These are phyloP conservation scores for Teratosphaeriaceae sp. DNA, from an alignment of 2,329 filamentous ascomycete genomes.

Conservation along the genomic window DNA sequence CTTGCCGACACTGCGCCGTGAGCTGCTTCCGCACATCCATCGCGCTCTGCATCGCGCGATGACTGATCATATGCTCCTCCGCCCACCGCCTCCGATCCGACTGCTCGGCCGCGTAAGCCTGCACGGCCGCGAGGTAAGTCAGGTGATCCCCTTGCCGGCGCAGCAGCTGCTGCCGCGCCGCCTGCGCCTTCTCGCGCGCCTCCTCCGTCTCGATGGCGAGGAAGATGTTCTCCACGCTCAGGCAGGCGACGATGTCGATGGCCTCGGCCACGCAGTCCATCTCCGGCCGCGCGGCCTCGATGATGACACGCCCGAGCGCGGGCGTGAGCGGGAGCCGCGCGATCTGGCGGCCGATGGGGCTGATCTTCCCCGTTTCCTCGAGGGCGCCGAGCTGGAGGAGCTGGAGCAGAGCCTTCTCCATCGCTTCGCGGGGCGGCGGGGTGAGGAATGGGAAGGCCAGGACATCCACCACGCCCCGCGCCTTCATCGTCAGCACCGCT, in stretches of 20 bases:
- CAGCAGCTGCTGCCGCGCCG: slow-evolving; percentile 49
- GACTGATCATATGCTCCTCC: slow-evolving; percentile 51
- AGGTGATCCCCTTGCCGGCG: slow-evolving; percentile 58
- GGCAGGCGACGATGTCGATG: slow-evolving; percentile 71
- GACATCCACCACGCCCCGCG: slow-evolving; percentile 76
- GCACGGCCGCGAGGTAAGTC: slow-evolving; percentile 55
- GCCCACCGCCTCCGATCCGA: slow-evolving; percentile 56
- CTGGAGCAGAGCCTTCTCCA: slow-evolving; percentile 76
- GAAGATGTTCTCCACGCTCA: slow-evolving; percentile 61
- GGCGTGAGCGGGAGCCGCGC: slow-evolving; percentile 78
- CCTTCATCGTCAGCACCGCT: slow-evolving; percentile 88
- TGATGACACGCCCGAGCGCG: slow-evolving; percentile 70
- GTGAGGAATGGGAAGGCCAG: slow-evolving; percentile 81
- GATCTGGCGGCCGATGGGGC: slow-evolving; percentile 65
- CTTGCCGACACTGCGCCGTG: slow-evolving; percentile 46
- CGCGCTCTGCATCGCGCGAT: slow-evolving; percentile 59
- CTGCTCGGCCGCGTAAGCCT: slow-evolving; percentile 52
- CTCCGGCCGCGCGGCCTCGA: slow-evolving; percentile 67
- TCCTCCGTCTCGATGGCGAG: slow-evolving; percentile 54
- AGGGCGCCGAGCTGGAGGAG: slow-evolving; percentile 74
- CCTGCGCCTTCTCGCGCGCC: slow-evolving; percentile 51
- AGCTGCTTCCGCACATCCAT: slow-evolving; percentile 61
- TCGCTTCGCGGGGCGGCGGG: slow-evolving; percentile 65
- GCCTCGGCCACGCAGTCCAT: slow-evolving; percentile 70
- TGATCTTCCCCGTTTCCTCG: slow-evolving; percentile 65